Base-by-base conservation (phyloP, 371 early-diverging fungal genomes). In the Rhizopus stolonifer region DNA sequence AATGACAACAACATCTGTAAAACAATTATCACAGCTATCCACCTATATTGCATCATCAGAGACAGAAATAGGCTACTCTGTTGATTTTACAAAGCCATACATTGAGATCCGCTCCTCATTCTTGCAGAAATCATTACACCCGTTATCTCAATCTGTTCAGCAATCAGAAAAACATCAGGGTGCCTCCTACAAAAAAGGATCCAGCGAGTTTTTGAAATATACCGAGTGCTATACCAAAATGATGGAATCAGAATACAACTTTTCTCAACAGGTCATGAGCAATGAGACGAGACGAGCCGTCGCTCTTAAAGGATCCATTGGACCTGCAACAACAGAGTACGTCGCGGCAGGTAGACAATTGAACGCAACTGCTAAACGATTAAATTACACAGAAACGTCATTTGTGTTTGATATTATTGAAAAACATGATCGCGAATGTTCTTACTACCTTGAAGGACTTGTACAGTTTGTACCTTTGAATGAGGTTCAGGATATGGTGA, bases 321-420 rank as follows among this genome's bases (percentile, higher is more conserved):
- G 73, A 11, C 71, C 83, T 4, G 77, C 88, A 5, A 60, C 87
- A 8, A 77, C 83, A 29, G 69, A 79, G 22, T 86, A 82, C 39
- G 48, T 88, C 10, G 81, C 79, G 32, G 79, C 84, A 4, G 89
- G 89, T 14, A 88, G 87, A 29, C 67, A 77, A 25, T 61, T 91
- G 31, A 74, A 86, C 54, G 67, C 77, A 7, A 69, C 82, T 14
- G 84, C 86, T 11, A 81, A 83, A 50, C 68, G 85, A 50, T 70
- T 75, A 26, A 73, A 81, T 26, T 81, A 82, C 39, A 80, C 78
- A n/a, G 91, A 92, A 52, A 66, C 90, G 11, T 81, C 84, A 45
- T 81, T 90, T 63, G 73, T 91, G 23, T 84, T 93, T 57, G 93
- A 94, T 60, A 84, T 91, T 19, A 75, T 85, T 25, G 89, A 92